Evolutionary conservation across 495 filamentous ascomycete species (phyloP), one percentile per base, ranked within the genome.

Genomic region (Lichina pygmaea): DNA sequence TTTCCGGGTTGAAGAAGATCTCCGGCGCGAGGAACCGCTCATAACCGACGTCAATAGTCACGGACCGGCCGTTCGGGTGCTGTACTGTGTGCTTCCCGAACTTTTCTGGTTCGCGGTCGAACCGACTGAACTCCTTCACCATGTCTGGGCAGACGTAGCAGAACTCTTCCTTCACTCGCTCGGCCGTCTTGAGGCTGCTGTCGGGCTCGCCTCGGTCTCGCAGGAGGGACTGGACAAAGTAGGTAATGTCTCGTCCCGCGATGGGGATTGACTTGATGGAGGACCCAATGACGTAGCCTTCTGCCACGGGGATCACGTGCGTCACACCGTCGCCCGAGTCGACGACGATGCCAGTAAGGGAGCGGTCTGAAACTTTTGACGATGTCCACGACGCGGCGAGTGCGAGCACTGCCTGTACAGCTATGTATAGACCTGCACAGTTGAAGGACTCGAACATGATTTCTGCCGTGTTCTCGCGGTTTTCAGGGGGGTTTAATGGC

Each of bases 401-500:
- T 11, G 89, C 89, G 44, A 97, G 76, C 16, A 97, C 89, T 11
- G 89, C 89, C 63, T 97, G 89, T 8, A 97, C 89, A 39, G 91
- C 89, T 54, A 97, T 97, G 62, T 97, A 97, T 37, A 97, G 77
- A 60, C 89, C 89, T 46, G 89, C 86, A 62, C 89, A 95, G 60
- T 97, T 97, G 67, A 95, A 97, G 13, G 86, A 93, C 57, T 97
- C 89, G 64, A 97, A 97, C 78, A 97, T 93, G 62, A 97, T 95
- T 59, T 97, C 89, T 59, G 89, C 89, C 16, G 89, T 95, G 60
- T 94, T 94, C 60, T 97, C 89, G 51, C 89, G 85, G 61, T 94
- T 94, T 66, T 97, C 89, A 15, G 89, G 89, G 30, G 89, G 89
- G 62, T 97, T 95, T 48, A 95, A 70, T 47, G 89, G 91, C 82